These are phyloP conservation scores for Penicillium brasilianum DNA, from an alignment of 2,329 filamentous ascomycete species.

Conservation along the genomic window DNA sequence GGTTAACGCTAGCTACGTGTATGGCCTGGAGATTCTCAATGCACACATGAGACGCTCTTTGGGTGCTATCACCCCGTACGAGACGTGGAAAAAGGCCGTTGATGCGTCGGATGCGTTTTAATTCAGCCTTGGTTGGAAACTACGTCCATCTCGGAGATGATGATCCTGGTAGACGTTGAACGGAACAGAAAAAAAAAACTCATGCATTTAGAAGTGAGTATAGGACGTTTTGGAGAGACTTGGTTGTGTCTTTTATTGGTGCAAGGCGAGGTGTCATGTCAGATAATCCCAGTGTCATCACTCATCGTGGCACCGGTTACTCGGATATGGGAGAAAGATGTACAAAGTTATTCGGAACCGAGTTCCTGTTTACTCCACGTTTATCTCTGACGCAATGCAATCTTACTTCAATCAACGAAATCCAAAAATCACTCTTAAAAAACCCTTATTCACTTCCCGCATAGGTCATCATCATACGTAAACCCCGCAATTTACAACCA, in stretches of 20 bases:
- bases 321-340: not conserved
- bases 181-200: slow-evolving; percentile 3
- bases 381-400: not conserved
- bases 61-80: slow-evolving; percentile 84
- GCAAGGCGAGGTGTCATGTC: not conserved
- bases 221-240: not conserved
- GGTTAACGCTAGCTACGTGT: slow-evolving; percentile 98
- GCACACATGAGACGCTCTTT: slow-evolving; percentile 88
- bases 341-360: not conserved
- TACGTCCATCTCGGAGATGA: not conserved
- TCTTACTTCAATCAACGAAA: not conserved
- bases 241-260: not conserved
- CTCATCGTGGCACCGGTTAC: not conserved
- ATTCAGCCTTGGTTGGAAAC: slow-evolving; percentile 5
- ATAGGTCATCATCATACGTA: not conserved
- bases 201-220: slow-evolving; percentile 9
- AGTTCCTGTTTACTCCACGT: not conserved
- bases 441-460: not conserved
- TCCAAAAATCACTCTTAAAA: not conserved
- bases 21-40: slow-evolving; percentile 85
- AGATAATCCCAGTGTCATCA: not conserved
- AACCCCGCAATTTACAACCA: slow-evolving; percentile 15
- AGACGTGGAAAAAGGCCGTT: slow-evolving; percentile 74
- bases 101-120: slow-evolving; percentile 42
- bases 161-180: slow-evolving; percentile 4